Conservation (phyloP, 139 green algal species). For the Chlorella vulgaris region DNA sequence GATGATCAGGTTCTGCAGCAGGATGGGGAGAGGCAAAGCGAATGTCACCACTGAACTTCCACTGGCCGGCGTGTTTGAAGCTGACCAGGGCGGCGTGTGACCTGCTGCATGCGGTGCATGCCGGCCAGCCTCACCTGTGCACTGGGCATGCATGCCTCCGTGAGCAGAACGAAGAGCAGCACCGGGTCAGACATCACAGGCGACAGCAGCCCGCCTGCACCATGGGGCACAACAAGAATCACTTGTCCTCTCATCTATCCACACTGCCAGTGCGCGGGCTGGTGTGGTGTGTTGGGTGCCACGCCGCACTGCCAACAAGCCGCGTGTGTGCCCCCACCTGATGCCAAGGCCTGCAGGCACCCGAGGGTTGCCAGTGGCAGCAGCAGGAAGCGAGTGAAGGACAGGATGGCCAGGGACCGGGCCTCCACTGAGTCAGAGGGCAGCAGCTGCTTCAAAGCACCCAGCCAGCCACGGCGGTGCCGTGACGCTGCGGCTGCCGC, state of each 20-base stretch:
- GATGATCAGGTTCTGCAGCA: slow-evolving; percentile 62
- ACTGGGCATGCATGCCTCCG: slow-evolving; percentile 64
- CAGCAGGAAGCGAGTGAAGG: slow-evolving; percentile 51
- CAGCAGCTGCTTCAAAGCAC: slow-evolving; percentile 11
- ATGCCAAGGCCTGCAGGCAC: slow-evolving; percentile 25
- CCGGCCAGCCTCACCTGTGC: slow-evolving; percentile 43
- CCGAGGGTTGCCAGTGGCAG: slow-evolving; percentile 47
- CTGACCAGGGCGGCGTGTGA: too few species aligned
- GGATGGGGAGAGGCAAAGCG: too few species aligned
- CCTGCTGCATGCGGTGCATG: neutral
- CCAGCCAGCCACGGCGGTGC: slow-evolving; percentile 18
- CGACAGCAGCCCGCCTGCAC: slow-evolving; percentile 29
- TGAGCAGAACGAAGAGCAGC: slow-evolving; percentile 51
- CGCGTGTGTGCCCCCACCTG: too few species aligned
- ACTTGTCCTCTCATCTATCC: too few species aligned
- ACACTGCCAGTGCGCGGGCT: too few species aligned
- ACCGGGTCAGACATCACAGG: slow-evolving; percentile 45
- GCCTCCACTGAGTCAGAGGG: slow-evolving; percentile 39
- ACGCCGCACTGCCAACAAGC: too few species aligned
- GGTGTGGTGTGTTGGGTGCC: too few species aligned
- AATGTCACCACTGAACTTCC: too few species aligned
- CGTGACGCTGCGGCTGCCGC: neutral
- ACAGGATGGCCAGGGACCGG: slow-evolving; percentile 46
- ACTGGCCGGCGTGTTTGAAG: too few species aligned
- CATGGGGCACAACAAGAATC: too few species aligned